Percentiles rank a stretch among this genome's conserved stretches.
Evolutionary conservation across 2,329 filamentous ascomycete genomes (phyloP).

Genomic region (Coleophoma crateriformis): DNA sequence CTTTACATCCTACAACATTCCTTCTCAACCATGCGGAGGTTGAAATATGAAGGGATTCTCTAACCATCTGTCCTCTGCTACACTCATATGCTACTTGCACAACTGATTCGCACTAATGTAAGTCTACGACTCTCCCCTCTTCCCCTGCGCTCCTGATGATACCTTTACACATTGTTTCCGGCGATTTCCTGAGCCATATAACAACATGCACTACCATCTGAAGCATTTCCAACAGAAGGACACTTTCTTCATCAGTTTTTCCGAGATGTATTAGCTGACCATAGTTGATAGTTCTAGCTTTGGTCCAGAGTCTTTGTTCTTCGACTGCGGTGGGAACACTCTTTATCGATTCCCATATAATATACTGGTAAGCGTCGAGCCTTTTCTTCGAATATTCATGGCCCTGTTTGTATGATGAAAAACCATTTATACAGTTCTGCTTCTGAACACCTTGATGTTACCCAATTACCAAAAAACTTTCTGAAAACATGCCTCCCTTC

Average conservation of each 20-base stretch:
- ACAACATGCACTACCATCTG: slow-evolving; percentile 76
- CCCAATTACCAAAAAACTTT: slow-evolving; percentile 59
- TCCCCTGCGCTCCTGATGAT: slow-evolving; percentile 24
- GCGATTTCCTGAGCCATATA: slow-evolving; percentile 30
- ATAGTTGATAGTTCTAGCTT: too few species aligned
- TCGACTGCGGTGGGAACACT: neutral
- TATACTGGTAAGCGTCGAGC: neutral
- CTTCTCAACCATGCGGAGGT: too few species aligned
- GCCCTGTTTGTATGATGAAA: slow-evolving; percentile 55
- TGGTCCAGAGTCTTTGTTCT: too few species aligned
- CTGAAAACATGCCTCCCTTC: slow-evolving; percentile 34
- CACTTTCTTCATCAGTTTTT: too few species aligned
- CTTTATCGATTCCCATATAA: neutral
- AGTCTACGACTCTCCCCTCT: neutral
- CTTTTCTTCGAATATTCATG: neutral
- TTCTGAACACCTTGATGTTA: slow-evolving; percentile 66
- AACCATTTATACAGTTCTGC: slow-evolving; percentile 65
- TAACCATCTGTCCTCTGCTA: neutral
- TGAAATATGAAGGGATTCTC: too few species aligned
- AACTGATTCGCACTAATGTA: neutral
- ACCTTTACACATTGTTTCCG: slow-evolving; percentile 24
- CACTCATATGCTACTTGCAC: neutral
- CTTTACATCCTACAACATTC: too few species aligned
- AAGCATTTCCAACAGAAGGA: slow-evolving; percentile 29
- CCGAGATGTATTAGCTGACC: too few species aligned